These are phyloP conservation scores for Eustoma russellianum DNA, from an alignment of 257 asterid genomes.

Conservation along the genomic window DNA sequence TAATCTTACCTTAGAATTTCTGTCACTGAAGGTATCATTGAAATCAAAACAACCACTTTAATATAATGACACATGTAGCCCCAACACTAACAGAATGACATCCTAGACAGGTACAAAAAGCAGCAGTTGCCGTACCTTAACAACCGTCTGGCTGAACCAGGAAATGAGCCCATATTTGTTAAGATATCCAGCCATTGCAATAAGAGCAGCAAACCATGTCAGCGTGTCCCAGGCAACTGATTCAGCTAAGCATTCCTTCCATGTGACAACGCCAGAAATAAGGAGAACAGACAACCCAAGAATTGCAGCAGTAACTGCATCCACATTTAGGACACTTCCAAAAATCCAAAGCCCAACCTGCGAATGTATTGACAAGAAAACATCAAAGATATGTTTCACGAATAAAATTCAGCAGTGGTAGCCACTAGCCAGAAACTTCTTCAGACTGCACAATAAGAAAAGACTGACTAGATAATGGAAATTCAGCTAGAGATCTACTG, in stretches of 20 bases:
- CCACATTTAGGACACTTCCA: slow-evolving; percentile 72
- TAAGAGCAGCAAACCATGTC: slow-evolving; percentile 98
- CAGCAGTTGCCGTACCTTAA: slow-evolving; percentile 38
- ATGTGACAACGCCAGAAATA: slow-evolving; percentile 80
- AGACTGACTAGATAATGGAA: too few relatives aligned
- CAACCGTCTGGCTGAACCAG: slow-evolving; percentile 97
- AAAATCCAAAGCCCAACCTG: slow-evolving; percentile 96
- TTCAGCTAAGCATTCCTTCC: slow-evolving; percentile 98
- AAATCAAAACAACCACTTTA: too few relatives aligned
- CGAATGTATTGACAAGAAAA: not conserved
- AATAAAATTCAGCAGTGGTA: too few relatives aligned
- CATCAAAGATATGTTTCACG: too few relatives aligned
- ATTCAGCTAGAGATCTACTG: too few relatives aligned
- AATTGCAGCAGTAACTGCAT: slow-evolving; percentile 96
- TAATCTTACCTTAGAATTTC: too few relatives aligned
- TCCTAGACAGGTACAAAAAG: not conserved
- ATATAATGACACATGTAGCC: too few relatives aligned
- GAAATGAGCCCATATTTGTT: slow-evolving; percentile 93
- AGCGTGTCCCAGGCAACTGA: slow-evolving; percentile 99
- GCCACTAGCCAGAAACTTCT: too few relatives aligned
- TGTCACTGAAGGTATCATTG: too few relatives aligned
- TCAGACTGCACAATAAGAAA: too few relatives aligned
- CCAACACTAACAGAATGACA: too few relatives aligned
- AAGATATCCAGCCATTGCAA: slow-evolving; percentile 98
- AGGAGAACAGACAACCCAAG: slow-evolving; percentile 89